Percentiles rank a stretch among this genome's conserved stretches.
Evolutionary conservation across 257 asterid genomes (phyloP).

Genomic region (Fraxinus quadrangulata): DNA sequence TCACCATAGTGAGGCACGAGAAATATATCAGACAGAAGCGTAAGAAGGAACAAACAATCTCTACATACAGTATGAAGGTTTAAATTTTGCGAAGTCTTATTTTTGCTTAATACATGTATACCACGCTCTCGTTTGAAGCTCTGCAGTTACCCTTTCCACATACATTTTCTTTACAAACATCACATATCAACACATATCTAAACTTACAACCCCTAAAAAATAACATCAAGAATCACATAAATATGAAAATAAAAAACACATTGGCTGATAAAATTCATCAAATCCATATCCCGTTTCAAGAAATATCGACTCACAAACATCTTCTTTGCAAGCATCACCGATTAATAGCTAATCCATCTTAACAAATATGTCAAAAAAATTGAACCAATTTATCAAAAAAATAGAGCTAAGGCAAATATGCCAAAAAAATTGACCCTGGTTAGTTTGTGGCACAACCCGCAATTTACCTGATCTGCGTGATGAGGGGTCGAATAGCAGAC

Average conservation of each 20-base stretch:
- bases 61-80: no score
- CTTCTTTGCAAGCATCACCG: neutral
- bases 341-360: neutral
- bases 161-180: constrained; percentile 39
- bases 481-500: no score
- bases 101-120: no score
- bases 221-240: neutral
- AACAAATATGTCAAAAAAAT: neutral
- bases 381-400: no score
- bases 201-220: neutral
- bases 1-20: no score
- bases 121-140: constrained; percentile 33
- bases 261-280: neutral
- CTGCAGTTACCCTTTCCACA: constrained; percentile 73
- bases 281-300: neutral
- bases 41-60: no score
- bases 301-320: neutral
- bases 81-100: no score
- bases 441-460: no score
- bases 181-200: constrained; percentile 29
- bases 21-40: no score
- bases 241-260: neutral
- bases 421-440: no score
- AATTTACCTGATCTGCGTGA: no score
- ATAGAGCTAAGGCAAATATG: no score